Evolutionary conservation across 345 rosid species (phyloP), one percentile per base, ranked within the genome.

Genomic region (Pistacia vera): DNA sequence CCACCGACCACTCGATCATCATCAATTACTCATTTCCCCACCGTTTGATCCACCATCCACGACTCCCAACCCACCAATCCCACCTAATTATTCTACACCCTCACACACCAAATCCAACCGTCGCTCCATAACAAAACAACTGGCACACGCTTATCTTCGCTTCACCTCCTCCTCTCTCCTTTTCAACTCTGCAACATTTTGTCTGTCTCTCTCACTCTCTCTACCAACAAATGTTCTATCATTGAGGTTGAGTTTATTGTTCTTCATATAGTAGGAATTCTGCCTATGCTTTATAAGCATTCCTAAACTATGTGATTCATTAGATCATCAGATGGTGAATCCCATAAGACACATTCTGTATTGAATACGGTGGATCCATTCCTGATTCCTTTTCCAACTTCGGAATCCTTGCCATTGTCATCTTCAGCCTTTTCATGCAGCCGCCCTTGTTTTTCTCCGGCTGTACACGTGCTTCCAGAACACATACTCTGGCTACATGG

Each of bases 321-420:
- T 36, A 93, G 83, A 83, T 90, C 93, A 70, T 91, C 95, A 3
- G 97, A 86, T n/a, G 87, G 90, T 78, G 92, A 82, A 77, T 91
- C 93, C 99, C 99, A 96, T 72, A 96, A 78, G 56, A 89, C 92
- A 72, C 90, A 90, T 38, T 93, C 97, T 33, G 92, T 81, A 79
- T 78, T 87, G 84, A 93, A 93, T 78, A 87, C 75, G 82, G 82
- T 75, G 20, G 88, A 70, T 54, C 83, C 70, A 9, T 86, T 88
- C 78, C 82, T 85, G 8, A 75, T 82, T 55, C 79, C 88, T 81
- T 88, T 88, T 72, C 86, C 89, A 17, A 86, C 85, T 33, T 77
- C 80, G 6, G 86, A 87, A 18, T 85, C 90, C 71, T 85, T 85
- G 33, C 85, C 85, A 17, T 79, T 81, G 70, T 89, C 97, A 67